These are phyloP conservation scores for Coniosporium apollinis DNA, from an alignment of 495 filamentous ascomycete genomes.

Conservation along the genomic window DNA sequence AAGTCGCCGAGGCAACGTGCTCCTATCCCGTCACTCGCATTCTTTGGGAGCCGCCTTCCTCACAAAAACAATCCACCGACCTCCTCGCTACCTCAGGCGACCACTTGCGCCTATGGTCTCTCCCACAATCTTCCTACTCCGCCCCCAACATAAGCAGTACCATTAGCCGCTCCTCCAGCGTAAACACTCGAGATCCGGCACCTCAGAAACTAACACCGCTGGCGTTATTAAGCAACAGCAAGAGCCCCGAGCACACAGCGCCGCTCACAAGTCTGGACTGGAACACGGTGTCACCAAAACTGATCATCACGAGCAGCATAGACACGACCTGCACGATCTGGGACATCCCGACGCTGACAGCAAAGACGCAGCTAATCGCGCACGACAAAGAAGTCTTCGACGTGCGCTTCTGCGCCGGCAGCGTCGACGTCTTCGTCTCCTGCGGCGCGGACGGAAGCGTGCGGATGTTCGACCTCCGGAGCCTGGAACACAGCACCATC, in stretches of 20 bases:
- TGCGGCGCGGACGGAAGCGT: conserved; percentile 97
- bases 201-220: conserved; percentile 82
- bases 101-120: conserved; percentile 87
- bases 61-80: conserved; percentile 91
- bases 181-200: conserved; percentile 39
- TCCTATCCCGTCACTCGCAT: conserved; percentile 95
- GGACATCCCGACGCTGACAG: conserved; percentile 95
- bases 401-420: conserved; percentile 91
- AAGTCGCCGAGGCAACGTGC: conserved; percentile 93
- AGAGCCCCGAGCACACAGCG: conserved; percentile 94
- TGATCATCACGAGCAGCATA: conserved; percentile 97
- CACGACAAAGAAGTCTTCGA: conserved; percentile 99
- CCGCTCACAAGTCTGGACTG: conserved; percentile 93
- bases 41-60: conserved; percentile 94
- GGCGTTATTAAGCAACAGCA: conserved; percentile 88
- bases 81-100: conserved; percentile 92
- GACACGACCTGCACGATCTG: conserved; percentile 99
- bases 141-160: conserved; percentile 48
- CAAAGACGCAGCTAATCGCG: conserved; percentile 95
- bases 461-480: conserved; percentile 95
- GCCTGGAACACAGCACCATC: conserved; percentile 94
- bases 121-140: conserved; percentile 32
- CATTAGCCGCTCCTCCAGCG: conserved; percentile 51
- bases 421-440: conserved; percentile 91
- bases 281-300: conserved; percentile 88